Conservation (phyloP, 768 basidiomycete species). For the Ramaria sp. region DNA sequence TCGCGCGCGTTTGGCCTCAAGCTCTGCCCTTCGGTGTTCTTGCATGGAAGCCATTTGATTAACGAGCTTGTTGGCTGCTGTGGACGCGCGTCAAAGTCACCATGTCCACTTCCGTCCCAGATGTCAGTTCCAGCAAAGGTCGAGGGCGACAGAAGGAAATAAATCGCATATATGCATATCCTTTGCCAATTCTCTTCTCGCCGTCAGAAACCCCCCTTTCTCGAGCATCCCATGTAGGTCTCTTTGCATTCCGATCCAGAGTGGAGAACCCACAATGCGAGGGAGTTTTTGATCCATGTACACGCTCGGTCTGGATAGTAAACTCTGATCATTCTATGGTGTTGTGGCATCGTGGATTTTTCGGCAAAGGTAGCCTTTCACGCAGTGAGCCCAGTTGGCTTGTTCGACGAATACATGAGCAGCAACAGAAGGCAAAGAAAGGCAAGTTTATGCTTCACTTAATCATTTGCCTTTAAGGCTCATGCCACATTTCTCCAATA, state of each 20-base stretch:
- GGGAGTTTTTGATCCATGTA: constrained; percentile 66
- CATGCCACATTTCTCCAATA: constrained; percentile 16
- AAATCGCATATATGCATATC: constrained; percentile 56
- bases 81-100: not conserved
- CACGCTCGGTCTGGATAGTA: constrained; percentile 83
- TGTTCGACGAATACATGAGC: constrained; percentile 60
- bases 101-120: not conserved
- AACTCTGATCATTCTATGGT: constrained; percentile 50
- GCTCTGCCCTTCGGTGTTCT: constrained; percentile 70
- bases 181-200: constrained; percentile 51
- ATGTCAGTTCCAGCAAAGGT: constrained; percentile 29
- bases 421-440: constrained; percentile 40
- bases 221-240: constrained; percentile 33
- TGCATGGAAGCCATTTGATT: constrained; percentile 34
- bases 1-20: constrained; percentile 83
- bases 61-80: not conserved
- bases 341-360: constrained; percentile 88
- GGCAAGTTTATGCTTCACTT: constrained; percentile 34
- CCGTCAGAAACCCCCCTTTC: constrained; percentile 29
- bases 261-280: constrained; percentile 64
- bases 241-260: constrained; percentile 37
- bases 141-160: constrained; percentile 49
- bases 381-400: constrained; percentile 94
- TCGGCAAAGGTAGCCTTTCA: constrained; percentile 92
- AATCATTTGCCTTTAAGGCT: not conserved